Base-by-base conservation (phyloP, 2,329 filamentous ascomycete genomes). In the Phaeosphaeriaceae sp. region DNA sequence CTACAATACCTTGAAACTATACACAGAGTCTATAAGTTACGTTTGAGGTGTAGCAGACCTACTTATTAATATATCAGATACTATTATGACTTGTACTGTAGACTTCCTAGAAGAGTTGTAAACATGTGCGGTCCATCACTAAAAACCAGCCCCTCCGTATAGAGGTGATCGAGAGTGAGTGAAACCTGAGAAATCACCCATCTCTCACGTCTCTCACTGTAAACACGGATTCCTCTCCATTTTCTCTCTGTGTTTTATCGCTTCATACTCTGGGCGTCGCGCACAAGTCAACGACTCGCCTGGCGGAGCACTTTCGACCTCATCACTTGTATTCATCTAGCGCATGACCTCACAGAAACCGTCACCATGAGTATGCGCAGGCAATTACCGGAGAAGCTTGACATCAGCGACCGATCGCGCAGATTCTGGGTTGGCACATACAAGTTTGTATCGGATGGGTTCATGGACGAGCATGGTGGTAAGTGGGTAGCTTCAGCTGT, bases 371-470 rank as follows among this genome's bases (percentile, higher is more conserved):
- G n/a, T 4, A 2, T n/a, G 15, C 6, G 36, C 36, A 40, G 6
- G 11, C 4, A 40, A n/a, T 15, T 40, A 3, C 36, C 36, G 7
- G 42, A 45, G 9, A 22, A 45, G 42, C 19, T 59, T 17, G 42
- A 54, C 5, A 56, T 73, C n/a, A 66, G 56, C 11, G 62, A 69
- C 44, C 49, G 62, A 41, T 75, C 72, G 5, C 58, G 52, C 7
- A 68, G 67, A 24, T 76, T 76, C 63, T 75, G 74, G 52, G 57
- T 74, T 22, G 71, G 71, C 24, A 71, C 66, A 6, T 72, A 69
- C 33, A 54, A 41, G 21, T 69, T 68, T 67, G 48, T 66, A 49
- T 50, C 57, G 0, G 48, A 69, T 21, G 72, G 73, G 24, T 75
- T 72, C 41, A 63, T 61, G 24, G 71, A 75, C 27, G 68, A 71